Conservation (phyloP, 2,329 filamentous ascomycete genomes). For the Xylaria hypoxylon region DNA sequence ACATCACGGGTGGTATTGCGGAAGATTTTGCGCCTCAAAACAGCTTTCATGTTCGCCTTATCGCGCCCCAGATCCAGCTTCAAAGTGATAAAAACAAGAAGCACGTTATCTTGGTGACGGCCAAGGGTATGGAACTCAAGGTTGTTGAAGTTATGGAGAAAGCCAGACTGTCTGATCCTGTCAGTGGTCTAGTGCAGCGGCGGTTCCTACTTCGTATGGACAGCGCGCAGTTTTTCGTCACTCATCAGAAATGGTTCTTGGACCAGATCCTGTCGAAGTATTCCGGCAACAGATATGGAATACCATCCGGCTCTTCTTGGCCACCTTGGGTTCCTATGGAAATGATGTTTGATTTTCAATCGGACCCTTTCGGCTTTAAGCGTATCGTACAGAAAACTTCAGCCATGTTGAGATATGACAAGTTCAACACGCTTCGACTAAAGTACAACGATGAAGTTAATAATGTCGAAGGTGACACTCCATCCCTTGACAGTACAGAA, state of each 20-base stretch:
- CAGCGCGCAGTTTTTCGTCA: slow-evolving; percentile 97
- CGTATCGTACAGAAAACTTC: slow-evolving; percentile 97
- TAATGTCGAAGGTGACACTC: slow-evolving; percentile 66
- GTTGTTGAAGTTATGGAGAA: slow-evolving; percentile 99
- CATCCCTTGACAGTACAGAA: slow-evolving; percentile 70
- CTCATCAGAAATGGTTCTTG: slow-evolving; percentile 89
- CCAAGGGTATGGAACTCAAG: slow-evolving; percentile 98
- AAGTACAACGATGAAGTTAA: slow-evolving; percentile 97
- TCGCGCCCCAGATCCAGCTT: slow-evolving; percentile 96
- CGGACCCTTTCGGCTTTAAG: slow-evolving; percentile 97
- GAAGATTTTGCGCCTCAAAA: slow-evolving; percentile 91
- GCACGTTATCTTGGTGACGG: slow-evolving; percentile 94
- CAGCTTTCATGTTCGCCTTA: slow-evolving; percentile 92
- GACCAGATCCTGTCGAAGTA: slow-evolving; percentile 91
- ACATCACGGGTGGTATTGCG: slow-evolving; percentile 80
- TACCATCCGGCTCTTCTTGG: slow-evolving; percentile 86
- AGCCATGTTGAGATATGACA: slow-evolving; percentile 93
- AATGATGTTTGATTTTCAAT: slow-evolving; percentile 96
- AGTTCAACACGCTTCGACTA: slow-evolving; percentile 95
- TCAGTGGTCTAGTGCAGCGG: slow-evolving; percentile 94
- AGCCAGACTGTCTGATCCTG: slow-evolving; percentile 87
- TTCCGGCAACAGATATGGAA: slow-evolving; percentile 91
- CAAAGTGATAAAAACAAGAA: slow-evolving; percentile 99
- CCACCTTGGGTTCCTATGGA: slow-evolving; percentile 98
- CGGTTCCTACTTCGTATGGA: slow-evolving; percentile 97